Conservation (phyloP, 1,139 yeast genomes). For the Diutina sp. region DNA sequence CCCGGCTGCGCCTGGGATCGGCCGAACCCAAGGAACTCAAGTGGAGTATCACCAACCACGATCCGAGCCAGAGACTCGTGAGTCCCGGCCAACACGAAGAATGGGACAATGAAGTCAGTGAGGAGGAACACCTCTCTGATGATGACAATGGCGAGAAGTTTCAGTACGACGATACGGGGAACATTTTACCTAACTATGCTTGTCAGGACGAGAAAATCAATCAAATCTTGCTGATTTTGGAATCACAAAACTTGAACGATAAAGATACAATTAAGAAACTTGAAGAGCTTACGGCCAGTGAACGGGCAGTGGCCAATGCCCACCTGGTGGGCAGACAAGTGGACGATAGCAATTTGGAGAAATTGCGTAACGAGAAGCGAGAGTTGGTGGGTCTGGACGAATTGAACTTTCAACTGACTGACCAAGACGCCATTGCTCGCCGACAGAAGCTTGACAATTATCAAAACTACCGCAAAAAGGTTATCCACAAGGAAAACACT, state of each 20-base stretch:
- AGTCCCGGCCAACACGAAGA: slow-evolving; percentile 8
- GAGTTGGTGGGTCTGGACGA: slow-evolving; percentile 32
- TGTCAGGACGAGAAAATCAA: slow-evolving; percentile 33
- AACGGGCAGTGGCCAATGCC: slow-evolving; percentile 51
- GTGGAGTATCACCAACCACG: slow-evolving; percentile 38
- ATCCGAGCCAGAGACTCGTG: slow-evolving; percentile 44
- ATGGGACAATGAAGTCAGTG: slow-evolving; percentile 37
- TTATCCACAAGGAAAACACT: slow-evolving; percentile 35
- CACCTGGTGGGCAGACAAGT: slow-evolving; percentile 34
- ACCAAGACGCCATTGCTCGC: slow-evolving; percentile 35
- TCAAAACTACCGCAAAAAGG: slow-evolving; percentile 36
- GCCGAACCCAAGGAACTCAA: slow-evolving; percentile 29
- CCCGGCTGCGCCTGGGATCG: slow-evolving; percentile 24
- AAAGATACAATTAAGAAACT: slow-evolving; percentile 30
- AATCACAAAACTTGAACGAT: slow-evolving; percentile 25
- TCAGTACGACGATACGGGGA: slow-evolving; percentile 49
- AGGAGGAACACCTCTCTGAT: slow-evolving; percentile 57
- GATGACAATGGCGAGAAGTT: slow-evolving; percentile 45
- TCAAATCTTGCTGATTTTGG: slow-evolving; percentile 31
- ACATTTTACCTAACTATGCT: slow-evolving; percentile 45
- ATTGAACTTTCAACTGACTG: slow-evolving; percentile 23
- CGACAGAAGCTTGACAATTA: slow-evolving; percentile 32
- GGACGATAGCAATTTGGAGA: slow-evolving; percentile 26
- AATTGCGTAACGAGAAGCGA: slow-evolving; percentile 25
- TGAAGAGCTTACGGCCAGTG: slow-evolving; percentile 47